Evolutionary conservation across 805 yeast genomes (phyloP), one percentile per base, ranked within the genome.

Genomic region (Lipomyces yamanashiensis): DNA sequence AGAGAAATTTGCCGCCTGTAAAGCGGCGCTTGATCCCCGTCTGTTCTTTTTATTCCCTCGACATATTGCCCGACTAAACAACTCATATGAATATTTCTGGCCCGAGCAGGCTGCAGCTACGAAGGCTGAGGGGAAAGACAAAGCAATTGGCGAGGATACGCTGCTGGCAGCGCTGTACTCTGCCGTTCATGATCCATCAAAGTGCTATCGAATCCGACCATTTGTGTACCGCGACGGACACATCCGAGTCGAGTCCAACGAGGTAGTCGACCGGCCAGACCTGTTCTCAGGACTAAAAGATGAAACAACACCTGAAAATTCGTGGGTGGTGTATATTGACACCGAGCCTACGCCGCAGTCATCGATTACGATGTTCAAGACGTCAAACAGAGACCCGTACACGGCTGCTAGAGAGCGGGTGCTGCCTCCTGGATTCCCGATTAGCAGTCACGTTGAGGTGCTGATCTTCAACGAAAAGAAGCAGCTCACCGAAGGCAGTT

Each of bases 341-440:
- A 71, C 78, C 0, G 75, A 79, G 37, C 79, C 85, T 0, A 80
- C 83, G 0, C 67, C 81, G 50, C 81, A 85, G 1, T 84, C 96
- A 1, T 89, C 90, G 1, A 90, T 89, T 75, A 90, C 97, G 0
- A 87, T 96, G 4, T 88, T 92, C 77, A 93, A 93, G 74, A 93
- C 98, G 0, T 89, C 97, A 0, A 76, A 79, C 28, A 80, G 99
- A 66, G 78, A 77, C 2, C 84, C 81, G 52, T 92, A 92, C 73
- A 82, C 78, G 50, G 79, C 73, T 1, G 88, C 96, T 0, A 77
- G 98, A 62, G 74, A 74, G 0, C 77, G 90, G 50, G 66, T 67
- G 9, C 73, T 76, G 0, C 79, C 83, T 0, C 73, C 77, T 2
- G 57, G 56, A 40, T 61, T 34, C 8, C 69, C 49, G n/a, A 55